Evolutionary conservation across 345 rosid genomes (phyloP).

Genomic region (Brassica carinata): DNA sequence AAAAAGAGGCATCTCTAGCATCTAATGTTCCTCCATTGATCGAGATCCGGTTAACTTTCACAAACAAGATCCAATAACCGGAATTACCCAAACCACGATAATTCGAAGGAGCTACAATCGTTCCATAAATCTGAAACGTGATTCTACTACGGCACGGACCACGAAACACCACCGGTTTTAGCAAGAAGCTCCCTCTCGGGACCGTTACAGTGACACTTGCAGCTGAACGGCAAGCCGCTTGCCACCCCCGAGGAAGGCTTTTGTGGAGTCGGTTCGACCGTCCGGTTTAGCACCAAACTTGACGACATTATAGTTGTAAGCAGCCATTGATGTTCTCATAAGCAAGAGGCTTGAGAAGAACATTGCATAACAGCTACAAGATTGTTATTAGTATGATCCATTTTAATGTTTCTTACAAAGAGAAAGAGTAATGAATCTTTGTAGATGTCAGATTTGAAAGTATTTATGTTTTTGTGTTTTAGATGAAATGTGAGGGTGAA

Average conservation of each 20-base stretch:
- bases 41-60: conserved; percentile 49
- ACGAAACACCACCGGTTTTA: conserved; percentile 44
- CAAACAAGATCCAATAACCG: conserved; percentile 61
- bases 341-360: conserved; percentile 25
- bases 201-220: conserved; percentile 42
- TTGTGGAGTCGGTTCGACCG: conserved; percentile 54
- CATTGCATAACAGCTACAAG: not conserved
- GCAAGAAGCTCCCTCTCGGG: conserved; percentile 52
- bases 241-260: conserved; percentile 59
- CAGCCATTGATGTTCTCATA: conserved; percentile 32
- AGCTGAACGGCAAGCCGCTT: conserved; percentile 50
- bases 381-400: conserved; percentile 1
- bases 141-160: conserved; percentile 69
- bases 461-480: conserved; percentile 41
- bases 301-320: conserved; percentile 55
- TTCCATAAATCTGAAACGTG: conserved; percentile 47
- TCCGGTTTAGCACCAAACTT: conserved; percentile 62
- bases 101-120: conserved; percentile 61
- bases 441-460: conserved; percentile 18
- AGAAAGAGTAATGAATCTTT: conserved; percentile 25
- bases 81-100: conserved; percentile 49
- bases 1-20: conserved; percentile 54
- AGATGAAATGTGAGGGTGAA: conserved; percentile 28
- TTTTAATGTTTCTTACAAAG: conserved; percentile 17
- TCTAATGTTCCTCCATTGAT: conserved; percentile 57